phyloP scores from a whole-genome alignment of 495 filamentous ascomycete genomes.

The Friedmanniomyces endolithicus region DNA sequence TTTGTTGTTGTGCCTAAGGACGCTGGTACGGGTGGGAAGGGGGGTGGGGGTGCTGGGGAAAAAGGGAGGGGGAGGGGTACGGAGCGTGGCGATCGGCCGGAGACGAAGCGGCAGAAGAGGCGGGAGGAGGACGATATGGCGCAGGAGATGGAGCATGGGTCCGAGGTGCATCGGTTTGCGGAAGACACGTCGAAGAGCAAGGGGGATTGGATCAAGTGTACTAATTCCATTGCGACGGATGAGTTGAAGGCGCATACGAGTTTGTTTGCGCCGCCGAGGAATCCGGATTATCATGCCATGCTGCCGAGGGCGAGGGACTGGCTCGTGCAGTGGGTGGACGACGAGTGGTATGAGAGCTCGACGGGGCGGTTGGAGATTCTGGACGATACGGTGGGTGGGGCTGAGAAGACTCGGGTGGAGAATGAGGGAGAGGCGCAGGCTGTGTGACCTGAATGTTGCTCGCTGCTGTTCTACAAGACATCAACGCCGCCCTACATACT shows the following conservation, averaged over 20 bases:
- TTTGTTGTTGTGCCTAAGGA: conserved; percentile 69
- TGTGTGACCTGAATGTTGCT: not conserved
- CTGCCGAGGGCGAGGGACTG: conserved; percentile 52
- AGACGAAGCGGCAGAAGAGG: conserved; percentile 2
- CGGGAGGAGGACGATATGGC: not conserved
- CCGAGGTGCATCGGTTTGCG: conserved; percentile 22
- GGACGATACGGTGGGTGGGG: not conserved
- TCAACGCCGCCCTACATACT: too few relatives aligned
- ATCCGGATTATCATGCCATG: conserved; percentile 64
- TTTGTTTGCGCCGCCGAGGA: conserved; percentile 75
- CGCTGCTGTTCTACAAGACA: too few relatives aligned
- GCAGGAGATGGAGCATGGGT: conserved; percentile 16
- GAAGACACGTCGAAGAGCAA: conserved; percentile 11
- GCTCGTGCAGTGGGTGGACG: conserved; percentile 43
- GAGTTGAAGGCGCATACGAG: conserved; percentile 74
- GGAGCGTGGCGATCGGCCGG: conserved; percentile 5
- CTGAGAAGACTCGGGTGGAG: not conserved
- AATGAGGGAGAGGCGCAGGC: not conserved
- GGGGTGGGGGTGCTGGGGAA: conserved; percentile 27
- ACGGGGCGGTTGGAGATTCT: not conserved
- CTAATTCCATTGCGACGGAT: conserved; percentile 66
- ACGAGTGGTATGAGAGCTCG: conserved; percentile 5
- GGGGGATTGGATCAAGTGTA: conserved; percentile 45
- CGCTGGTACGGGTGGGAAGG: conserved; percentile 23
- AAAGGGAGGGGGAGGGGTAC: too few relatives aligned